Percentiles rank a stretch among this genome's conserved stretches.
phyloP scores from a whole-genome alignment of 2,329 filamentous ascomycete species.

The Aspergillus sojae region DNA sequence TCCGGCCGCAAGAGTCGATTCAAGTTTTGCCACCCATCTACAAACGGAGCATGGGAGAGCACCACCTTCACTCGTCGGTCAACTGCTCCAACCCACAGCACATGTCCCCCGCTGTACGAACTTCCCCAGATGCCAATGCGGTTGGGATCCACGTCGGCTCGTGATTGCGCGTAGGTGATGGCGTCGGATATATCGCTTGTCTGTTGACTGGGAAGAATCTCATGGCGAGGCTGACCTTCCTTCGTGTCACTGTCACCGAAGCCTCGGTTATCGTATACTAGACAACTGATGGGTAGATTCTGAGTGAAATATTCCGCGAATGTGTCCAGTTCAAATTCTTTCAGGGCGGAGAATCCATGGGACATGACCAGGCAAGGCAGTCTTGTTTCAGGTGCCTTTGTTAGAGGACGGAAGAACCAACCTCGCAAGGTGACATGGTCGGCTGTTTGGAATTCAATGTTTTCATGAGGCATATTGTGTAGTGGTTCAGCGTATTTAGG shows the following conservation, averaged over 20 bases:
- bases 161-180: conserved; percentile 40
- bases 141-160: conserved; percentile 31
- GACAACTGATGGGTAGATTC: neutral
- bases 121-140: conserved; percentile 44
- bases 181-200: conserved; percentile 33
- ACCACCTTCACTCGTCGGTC: conserved; percentile 38
- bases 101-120: conserved; percentile 44
- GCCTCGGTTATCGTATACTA: neutral
- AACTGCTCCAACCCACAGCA: conserved; percentile 41
- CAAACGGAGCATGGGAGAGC: neutral
- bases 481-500: too few species aligned
- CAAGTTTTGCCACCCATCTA: too few species aligned
- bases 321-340: neutral
- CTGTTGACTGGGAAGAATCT: neutral
- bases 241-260: conserved; percentile 24
- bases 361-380: neutral
- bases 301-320: neutral
- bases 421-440: neutral
- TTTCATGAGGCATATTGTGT: neutral
- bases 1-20: too few species aligned
- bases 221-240: conserved; percentile 15
- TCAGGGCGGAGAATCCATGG: neutral
- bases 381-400: too few species aligned
- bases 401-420: neutral
- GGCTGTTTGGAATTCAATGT: neutral